Percentiles rank a stretch among this genome's conserved stretches.
Conservation (phyloP, 2,329 filamentous ascomycete genomes). For the Dactylonectria macrodidyma region DNA sequence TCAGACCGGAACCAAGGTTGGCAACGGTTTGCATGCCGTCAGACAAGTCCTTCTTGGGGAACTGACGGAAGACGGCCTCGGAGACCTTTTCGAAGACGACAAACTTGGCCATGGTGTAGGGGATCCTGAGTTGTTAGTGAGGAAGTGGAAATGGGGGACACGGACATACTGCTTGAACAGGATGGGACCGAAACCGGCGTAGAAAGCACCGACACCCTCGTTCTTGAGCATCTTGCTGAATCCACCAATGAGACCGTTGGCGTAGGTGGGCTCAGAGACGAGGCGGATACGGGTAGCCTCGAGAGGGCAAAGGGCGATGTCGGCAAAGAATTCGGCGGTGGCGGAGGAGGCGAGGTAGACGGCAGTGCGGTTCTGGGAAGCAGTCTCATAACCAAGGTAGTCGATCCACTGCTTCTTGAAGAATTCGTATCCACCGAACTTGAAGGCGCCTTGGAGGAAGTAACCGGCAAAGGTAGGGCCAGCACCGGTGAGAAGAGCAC, state of each 20-base stretch:
- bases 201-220: constrained; percentile 89
- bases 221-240: constrained; percentile 87
- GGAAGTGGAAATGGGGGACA: background rate
- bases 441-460: constrained; percentile 94
- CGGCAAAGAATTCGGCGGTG: constrained; percentile 78
- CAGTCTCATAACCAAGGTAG: constrained; percentile 82
- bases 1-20: constrained; percentile 76
- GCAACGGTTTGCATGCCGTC: constrained; percentile 80
- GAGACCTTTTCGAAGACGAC: constrained; percentile 92
- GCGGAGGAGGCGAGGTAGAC: constrained; percentile 84
- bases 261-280: constrained; percentile 89
- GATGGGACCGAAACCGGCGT: constrained; percentile 91
- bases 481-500: constrained; percentile 87
- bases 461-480: constrained; percentile 91
- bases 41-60: constrained; percentile 81
- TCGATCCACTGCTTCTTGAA: constrained; percentile 96
- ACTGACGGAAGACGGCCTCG: constrained; percentile 77
- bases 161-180: constrained; percentile 69
- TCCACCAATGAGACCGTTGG: constrained; percentile 82
- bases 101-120: constrained; percentile 97
- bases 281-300: constrained; percentile 96
- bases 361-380: constrained; percentile 83
- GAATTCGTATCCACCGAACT: constrained; percentile 96
- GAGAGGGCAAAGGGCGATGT: constrained; percentile 90
- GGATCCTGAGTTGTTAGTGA: constrained; percentile 70